These are phyloP conservation scores for Tulasnella sp. DNA, from an alignment of 768 basidiomycete genomes.

Conservation along the genomic window DNA sequence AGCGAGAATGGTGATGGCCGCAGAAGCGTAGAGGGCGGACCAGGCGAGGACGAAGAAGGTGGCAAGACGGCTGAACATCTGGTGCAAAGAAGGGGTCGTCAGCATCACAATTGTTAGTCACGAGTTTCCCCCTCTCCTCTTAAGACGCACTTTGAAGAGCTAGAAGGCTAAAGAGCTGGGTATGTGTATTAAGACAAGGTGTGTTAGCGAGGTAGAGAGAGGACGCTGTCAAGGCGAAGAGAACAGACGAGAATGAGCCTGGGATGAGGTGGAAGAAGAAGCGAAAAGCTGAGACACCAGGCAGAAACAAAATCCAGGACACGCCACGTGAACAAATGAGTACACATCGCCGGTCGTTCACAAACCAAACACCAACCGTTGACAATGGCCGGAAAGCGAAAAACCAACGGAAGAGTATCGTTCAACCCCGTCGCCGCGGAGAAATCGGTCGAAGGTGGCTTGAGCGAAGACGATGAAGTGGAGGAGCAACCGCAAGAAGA, in stretches of 20 bases:
- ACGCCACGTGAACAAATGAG: not conserved
- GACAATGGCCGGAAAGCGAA: not conserved
- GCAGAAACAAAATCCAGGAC: not conserved
- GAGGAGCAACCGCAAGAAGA: not conserved
- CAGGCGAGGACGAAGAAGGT: not conserved
- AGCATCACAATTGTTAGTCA: not conserved
- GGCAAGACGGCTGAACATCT: slow-evolving; percentile 12
- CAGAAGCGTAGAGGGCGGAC: not conserved
- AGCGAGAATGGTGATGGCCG: not conserved
- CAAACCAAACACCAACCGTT: not conserved
- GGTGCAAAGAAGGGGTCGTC: not conserved
- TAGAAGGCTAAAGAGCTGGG: not conserved
- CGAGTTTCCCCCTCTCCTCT: not conserved
- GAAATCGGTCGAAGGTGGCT: not conserved
- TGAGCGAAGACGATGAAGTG: not conserved
- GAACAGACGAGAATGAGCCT: not conserved
- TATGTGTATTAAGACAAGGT: not conserved
- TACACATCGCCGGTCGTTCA: not conserved
- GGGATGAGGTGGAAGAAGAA: not conserved
- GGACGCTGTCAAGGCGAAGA: not conserved
- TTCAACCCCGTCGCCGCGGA: not conserved
- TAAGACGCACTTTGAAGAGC: not conserved
- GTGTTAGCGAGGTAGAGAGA: not conserved
- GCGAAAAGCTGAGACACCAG: not conserved
- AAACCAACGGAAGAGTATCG: not conserved